Conservation (phyloP, 495 filamentous ascomycete genomes). For the Neurospora sp. region DNA sequence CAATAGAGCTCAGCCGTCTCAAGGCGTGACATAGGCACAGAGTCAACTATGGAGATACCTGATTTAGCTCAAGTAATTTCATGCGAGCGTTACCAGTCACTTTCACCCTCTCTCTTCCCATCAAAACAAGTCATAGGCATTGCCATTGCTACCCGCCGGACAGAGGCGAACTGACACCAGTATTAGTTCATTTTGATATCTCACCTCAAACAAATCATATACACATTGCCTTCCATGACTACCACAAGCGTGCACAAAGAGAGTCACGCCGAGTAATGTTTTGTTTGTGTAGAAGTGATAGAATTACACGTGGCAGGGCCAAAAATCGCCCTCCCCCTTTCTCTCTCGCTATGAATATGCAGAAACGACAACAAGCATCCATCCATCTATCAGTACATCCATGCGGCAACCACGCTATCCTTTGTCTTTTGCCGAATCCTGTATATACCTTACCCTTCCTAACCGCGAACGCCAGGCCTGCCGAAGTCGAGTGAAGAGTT, state of each 20-base stretch:
- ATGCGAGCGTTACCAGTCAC: too few species aligned
- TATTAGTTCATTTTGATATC: too few species aligned
- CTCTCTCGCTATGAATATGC: neutral
- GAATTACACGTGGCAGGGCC: neutral
- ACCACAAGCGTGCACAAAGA: neutral
- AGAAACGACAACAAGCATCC: neutral
- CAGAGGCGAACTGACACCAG: too few species aligned
- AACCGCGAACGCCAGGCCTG: constrained; percentile 34
- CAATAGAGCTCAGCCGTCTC: too few species aligned
- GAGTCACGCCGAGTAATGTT: neutral
- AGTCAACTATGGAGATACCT: too few species aligned
- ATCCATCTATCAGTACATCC: neutral
- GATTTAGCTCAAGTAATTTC: too few species aligned
- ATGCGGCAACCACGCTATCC: neutral
- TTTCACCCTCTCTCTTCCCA: too few species aligned
- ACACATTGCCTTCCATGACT: neutral
- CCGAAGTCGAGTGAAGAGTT: constrained; percentile 38
- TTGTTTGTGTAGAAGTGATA: neutral
- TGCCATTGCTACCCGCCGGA: too few species aligned
- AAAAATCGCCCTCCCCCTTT: neutral
- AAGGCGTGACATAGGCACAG: too few species aligned
- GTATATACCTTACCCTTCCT: neutral
- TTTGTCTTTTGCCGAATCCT: neutral
- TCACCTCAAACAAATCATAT: neutral
- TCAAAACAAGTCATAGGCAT: too few species aligned